Conservation (phyloP, 2,329 filamentous ascomycete species). For the Massarina eburnea region DNA sequence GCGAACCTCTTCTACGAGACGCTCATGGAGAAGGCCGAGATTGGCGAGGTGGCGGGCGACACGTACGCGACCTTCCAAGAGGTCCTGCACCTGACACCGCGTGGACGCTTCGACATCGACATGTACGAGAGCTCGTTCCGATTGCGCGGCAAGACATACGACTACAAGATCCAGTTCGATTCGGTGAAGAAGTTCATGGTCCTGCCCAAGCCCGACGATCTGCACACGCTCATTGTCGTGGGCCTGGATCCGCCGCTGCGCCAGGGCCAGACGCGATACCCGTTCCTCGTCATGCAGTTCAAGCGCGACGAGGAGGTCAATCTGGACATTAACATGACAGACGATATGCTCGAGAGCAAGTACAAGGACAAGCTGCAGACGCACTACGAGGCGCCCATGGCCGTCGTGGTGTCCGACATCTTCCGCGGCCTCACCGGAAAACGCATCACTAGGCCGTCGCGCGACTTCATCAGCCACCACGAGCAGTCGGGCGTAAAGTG, state of each 20-base stretch:
- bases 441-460: constrained; percentile 90
- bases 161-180: constrained; percentile 99
- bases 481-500: constrained; percentile 96
- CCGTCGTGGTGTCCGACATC: constrained; percentile 91
- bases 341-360: constrained; percentile 78
- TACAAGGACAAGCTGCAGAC: constrained; percentile 88
- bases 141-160: constrained; percentile 96
- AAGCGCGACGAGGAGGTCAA: constrained; percentile 97
- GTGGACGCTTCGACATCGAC: constrained; percentile 99
- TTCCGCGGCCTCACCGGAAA: constrained; percentile 94
- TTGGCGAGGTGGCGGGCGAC: constrained; percentile 97
- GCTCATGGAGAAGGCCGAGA: constrained; percentile 97
- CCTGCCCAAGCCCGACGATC: constrained; percentile 96
- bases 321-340: constrained; percentile 93
- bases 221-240: constrained; percentile 91
- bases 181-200: constrained; percentile 99
- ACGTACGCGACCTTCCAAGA: constrained; percentile 97
- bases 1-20: constrained; percentile 98
- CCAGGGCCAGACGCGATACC: constrained; percentile 96
- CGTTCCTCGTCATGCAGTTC: constrained; percentile 98
- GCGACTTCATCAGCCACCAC: constrained; percentile 93
- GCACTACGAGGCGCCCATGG: constrained; percentile 85
- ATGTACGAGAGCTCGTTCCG: constrained; percentile 99
- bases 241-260: constrained; percentile 92
- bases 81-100: constrained; percentile 93